These are phyloP conservation scores for Begonia masoniana DNA, from an alignment of 306 rosid species.

Conservation along the genomic window DNA sequence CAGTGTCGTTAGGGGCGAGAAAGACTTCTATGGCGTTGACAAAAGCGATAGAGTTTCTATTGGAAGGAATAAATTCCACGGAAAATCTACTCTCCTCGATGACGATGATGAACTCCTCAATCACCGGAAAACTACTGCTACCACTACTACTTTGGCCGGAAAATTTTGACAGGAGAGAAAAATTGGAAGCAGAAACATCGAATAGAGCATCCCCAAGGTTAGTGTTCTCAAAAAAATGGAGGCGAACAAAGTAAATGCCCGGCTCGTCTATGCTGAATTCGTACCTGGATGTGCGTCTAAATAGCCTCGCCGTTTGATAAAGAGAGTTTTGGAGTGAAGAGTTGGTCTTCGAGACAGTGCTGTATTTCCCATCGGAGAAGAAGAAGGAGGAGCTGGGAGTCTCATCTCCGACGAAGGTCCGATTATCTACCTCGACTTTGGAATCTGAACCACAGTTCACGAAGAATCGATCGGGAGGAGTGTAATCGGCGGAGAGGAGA, in stretches of 20 bases:
- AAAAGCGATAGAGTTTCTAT: slow-evolving; percentile 15
- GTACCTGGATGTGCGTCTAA: slow-evolving; percentile 3
- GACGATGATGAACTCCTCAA: slow-evolving; percentile 17
- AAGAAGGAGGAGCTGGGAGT: not conserved
- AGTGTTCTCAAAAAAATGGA: slow-evolving; percentile 20
- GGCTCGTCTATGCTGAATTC: slow-evolving; percentile 1
- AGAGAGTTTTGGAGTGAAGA: slow-evolving; percentile 4
- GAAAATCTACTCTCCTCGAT: not conserved
- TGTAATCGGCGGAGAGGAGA: not conserved
- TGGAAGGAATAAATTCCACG: slow-evolving; percentile 20
- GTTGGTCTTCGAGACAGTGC: not conserved
- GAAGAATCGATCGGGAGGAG: not conserved
- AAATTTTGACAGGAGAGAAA: slow-evolving; percentile 12
- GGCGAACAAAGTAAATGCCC: slow-evolving; percentile 23
- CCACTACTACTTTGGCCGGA: not conserved
- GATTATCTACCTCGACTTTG: not conserved
- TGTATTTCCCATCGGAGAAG: not conserved
- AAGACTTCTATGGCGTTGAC: slow-evolving; percentile 44
- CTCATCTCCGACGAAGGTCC: slow-evolving; percentile 1
- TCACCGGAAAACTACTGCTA: not conserved
- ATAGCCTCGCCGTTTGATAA: slow-evolving; percentile 31
- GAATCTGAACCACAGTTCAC: not conserved
- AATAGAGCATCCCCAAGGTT: slow-evolving; percentile 20
- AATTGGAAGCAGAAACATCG: slow-evolving; percentile 19
- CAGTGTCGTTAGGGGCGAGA: slow-evolving; percentile 10